Percentiles rank a stretch among this genome's conserved stretches.
Evolutionary conservation across 2,329 filamentous ascomycete genomes (phyloP).

Genomic region (Coniochaeta prunicola): DNA sequence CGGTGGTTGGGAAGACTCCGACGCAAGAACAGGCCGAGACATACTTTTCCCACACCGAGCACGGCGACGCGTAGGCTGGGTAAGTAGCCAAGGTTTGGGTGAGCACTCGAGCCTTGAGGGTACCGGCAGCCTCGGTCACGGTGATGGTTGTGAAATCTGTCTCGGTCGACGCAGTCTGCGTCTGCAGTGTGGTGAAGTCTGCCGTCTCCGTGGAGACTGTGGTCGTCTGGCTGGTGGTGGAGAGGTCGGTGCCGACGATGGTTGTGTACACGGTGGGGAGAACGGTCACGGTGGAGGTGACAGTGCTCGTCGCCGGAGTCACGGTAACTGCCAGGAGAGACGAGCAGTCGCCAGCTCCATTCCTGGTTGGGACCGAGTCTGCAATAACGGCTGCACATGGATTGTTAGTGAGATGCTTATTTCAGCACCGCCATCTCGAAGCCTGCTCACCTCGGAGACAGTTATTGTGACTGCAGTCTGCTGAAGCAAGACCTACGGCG

Average conservation of each 20-base stretch:
- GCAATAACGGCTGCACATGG: slow-evolving; percentile 1
- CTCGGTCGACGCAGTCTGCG: background rate
- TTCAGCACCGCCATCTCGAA: background rate
- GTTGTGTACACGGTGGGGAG: background rate
- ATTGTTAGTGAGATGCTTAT: background rate
- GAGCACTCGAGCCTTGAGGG: background rate
- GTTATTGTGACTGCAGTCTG: background rate
- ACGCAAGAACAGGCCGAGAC: slow-evolving; percentile 4
- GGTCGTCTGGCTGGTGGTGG: background rate
- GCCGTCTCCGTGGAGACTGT: slow-evolving; percentile 1
- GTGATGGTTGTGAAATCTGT: background rate
- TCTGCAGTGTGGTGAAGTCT: background rate
- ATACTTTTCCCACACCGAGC: background rate
- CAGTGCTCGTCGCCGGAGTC: slow-evolving; percentile 4
- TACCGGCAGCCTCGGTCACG: background rate
- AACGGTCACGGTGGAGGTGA: slow-evolving; percentile 1
- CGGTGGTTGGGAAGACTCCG: slow-evolving; percentile 1
- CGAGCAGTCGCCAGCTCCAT: slow-evolving; percentile 3
- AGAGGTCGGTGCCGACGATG: background rate
- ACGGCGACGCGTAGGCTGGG: slow-evolving; percentile 3
- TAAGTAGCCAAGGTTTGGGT: background rate
- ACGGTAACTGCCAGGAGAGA: slow-evolving; percentile 2
- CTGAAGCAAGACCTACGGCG: background rate
- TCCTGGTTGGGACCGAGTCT: background rate
- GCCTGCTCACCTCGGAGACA: background rate